Evolutionary conservation across 441 rosid species (phyloP).

Genomic region (Arabidopsis hybrid): DNA sequence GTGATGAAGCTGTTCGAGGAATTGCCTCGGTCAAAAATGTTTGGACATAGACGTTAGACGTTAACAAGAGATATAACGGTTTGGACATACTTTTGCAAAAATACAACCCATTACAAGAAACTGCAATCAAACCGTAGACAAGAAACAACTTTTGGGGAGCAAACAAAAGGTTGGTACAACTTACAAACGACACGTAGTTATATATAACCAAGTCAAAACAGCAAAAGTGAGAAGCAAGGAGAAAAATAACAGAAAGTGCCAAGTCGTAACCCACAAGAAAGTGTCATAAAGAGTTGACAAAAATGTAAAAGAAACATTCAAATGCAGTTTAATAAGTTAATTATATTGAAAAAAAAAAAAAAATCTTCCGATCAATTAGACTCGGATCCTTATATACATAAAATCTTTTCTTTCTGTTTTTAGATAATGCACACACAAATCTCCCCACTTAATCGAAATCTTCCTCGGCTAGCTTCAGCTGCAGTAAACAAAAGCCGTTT

Average conservation of each 20-base stretch:
- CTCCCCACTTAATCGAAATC: slow-evolving; percentile 38
- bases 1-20: too few relatives aligned
- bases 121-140: not conserved
- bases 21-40: too few relatives aligned
- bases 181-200: not conserved
- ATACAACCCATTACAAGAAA: not conserved
- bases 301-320: slow-evolving; percentile 21
- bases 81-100: not conserved
- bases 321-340: slow-evolving; percentile 13
- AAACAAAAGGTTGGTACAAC: not conserved
- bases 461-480: slow-evolving; percentile 56
- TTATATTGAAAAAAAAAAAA: slow-evolving; percentile 11
- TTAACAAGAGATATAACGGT: not conserved
- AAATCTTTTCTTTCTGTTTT: slow-evolving; percentile 14
- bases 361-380: slow-evolving; percentile 35
- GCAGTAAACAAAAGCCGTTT: slow-evolving; percentile 15
- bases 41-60: too few relatives aligned
- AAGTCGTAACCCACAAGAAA: slow-evolving; percentile 35
- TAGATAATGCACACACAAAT: slow-evolving; percentile 36
- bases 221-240: not conserved
- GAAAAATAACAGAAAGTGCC: not conserved
- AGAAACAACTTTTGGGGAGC: not conserved
- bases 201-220: not conserved
- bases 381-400: slow-evolving; percentile 39
- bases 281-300: not conserved